These are phyloP conservation scores for Pigoraptor vietnamica DNA, from an alignment of 78 protist genomes.

Conservation along the genomic window DNA sequence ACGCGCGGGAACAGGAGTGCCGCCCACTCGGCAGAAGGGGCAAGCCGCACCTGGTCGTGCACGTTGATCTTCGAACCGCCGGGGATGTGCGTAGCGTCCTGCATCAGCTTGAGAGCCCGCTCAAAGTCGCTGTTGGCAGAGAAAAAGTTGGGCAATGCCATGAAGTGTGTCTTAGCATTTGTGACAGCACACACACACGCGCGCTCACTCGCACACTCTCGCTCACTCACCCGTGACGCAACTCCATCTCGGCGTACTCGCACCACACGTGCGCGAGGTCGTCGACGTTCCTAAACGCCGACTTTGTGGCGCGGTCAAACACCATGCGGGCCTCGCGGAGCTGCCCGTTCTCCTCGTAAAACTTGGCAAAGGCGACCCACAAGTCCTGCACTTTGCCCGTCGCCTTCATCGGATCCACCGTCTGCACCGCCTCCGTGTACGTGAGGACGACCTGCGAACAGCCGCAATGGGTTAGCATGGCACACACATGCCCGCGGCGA, in stretches of 20 bases:
- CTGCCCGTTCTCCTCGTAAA: constrained; percentile 42
- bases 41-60: neutral
- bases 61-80: neutral
- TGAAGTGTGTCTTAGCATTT: neutral
- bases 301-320: constrained; percentile 51
- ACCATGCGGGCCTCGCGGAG: constrained; percentile 52
- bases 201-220: neutral
- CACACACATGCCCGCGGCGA: neutral
- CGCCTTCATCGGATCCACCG: constrained; percentile 56
- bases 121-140: neutral
- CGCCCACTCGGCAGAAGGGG: too few species aligned
- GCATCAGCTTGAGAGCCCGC: constrained; percentile 44
- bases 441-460: constrained; percentile 42
- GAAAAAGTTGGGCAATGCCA: too few species aligned
- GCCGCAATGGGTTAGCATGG: too few species aligned
- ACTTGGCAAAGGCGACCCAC: constrained; percentile 38
- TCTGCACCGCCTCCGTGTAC: constrained; percentile 53
- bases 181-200: neutral
- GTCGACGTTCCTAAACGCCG: constrained; percentile 50
- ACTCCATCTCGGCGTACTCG: constrained; percentile 91
- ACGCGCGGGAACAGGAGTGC: too few species aligned
- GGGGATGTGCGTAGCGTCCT: constrained; percentile 29
- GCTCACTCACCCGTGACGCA: constrained; percentile 43
- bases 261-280: constrained; percentile 87
- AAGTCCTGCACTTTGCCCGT: constrained; percentile 2